These are phyloP conservation scores for Herpotrichia juniperi DNA, from an alignment of 2,329 filamentous ascomycete species.

Conservation along the genomic window DNA sequence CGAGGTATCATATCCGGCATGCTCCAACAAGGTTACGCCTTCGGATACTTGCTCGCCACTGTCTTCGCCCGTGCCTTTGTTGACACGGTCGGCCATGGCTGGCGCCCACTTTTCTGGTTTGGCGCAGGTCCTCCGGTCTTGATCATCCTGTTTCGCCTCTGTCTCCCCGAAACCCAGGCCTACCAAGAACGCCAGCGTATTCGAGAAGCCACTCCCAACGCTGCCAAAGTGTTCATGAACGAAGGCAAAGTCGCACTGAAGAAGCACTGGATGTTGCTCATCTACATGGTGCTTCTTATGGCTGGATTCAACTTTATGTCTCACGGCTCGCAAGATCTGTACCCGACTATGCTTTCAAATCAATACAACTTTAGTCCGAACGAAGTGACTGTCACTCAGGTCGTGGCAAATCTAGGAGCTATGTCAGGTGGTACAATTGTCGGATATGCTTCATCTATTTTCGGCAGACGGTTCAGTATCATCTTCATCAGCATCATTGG, in stretches of 20 bases:
- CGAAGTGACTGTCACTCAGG: conserved; percentile 55
- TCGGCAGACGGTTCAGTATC: conserved; percentile 56
- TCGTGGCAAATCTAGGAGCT: conserved; percentile 58
- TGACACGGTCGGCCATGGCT: conserved; percentile 77
- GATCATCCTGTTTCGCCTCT: conserved; percentile 79
- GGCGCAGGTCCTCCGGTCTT: conserved; percentile 79
- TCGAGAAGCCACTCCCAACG: conserved; percentile 63
- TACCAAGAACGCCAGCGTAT: conserved; percentile 71
- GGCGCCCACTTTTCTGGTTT: conserved; percentile 91
- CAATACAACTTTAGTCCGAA: conserved; percentile 61
- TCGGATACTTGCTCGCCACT: conserved; percentile 67
- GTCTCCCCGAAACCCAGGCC: conserved; percentile 77
- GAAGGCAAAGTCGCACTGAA: conserved; percentile 81
- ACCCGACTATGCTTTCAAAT: conserved; percentile 65
- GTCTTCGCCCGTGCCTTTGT: conserved; percentile 68
- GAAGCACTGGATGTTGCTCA: conserved; percentile 78
- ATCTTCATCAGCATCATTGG: conserved; percentile 63
- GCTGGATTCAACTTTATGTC: conserved; percentile 93
- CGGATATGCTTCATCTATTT: conserved; percentile 53
- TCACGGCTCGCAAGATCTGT: conserved; percentile 73
- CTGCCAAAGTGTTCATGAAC: conserved; percentile 70
- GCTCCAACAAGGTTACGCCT: conserved; percentile 68
- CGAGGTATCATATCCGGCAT: conserved; percentile 67
- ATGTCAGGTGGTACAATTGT: conserved; percentile 54
- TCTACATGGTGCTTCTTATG: conserved; percentile 86